Percentiles rank a stretch among this genome's conserved stretches.
Evolutionary conservation across 768 basidiomycete genomes (phyloP).

Genomic region (Coprinopsis sp.): DNA sequence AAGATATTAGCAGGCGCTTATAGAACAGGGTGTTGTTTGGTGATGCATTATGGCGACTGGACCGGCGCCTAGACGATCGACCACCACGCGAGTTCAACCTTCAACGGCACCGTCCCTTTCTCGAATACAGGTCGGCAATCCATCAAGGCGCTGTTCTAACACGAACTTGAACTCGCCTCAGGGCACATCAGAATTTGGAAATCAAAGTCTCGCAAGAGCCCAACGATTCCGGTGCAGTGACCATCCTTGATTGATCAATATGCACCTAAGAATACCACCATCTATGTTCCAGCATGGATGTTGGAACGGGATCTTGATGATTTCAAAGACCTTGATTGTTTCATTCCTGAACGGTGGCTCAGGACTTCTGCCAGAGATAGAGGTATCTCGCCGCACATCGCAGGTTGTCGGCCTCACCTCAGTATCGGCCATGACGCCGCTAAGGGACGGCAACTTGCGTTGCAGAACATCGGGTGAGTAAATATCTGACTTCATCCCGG

Average conservation of each 20-base stretch:
- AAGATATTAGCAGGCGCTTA: too few species aligned
- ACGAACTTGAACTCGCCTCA: too few species aligned
- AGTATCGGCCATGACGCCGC: background rate
- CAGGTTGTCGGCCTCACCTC: constrained; percentile 1
- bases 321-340: constrained; percentile 1
- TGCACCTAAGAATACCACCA: background rate
- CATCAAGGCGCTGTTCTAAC: too few species aligned
- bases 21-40: too few species aligned
- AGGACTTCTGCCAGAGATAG: background rate
- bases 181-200: too few species aligned
- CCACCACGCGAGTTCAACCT: too few species aligned
- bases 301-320: background rate
- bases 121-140: too few species aligned
- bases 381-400: background rate
- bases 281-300: background rate
- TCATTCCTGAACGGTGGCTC: constrained; percentile 5
- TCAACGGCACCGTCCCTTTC: too few species aligned
- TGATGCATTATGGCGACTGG: too few species aligned
- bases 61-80: too few species aligned
- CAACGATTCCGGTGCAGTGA: too few species aligned
- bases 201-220: too few species aligned
- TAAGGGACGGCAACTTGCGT: background rate
- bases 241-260: background rate
- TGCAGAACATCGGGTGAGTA: background rate
- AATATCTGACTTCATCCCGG: background rate